Evolutionary conservation across 2,329 filamentous ascomycete species (phyloP).

Genomic region (Neonectria magnoliae): DNA sequence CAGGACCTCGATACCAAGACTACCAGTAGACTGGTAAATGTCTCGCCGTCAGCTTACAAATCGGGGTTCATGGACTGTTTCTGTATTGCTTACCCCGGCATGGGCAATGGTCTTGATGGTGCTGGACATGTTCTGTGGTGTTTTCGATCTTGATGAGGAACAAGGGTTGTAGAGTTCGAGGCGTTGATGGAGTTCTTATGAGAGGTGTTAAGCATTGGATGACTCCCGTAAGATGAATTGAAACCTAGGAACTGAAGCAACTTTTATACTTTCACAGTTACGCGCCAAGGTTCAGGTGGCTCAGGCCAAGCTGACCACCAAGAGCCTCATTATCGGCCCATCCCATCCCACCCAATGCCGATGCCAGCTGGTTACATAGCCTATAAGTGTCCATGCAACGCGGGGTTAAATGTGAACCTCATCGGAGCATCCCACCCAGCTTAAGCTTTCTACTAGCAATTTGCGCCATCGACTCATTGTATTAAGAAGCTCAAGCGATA

Average conservation of each 20-base stretch:
- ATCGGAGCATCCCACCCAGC: slow-evolving; percentile 10
- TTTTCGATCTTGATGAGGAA: not conserved
- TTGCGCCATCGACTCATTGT: not conserved
- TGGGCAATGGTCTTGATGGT: slow-evolving; percentile 14
- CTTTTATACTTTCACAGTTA: not conserved
- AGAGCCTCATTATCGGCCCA: slow-evolving; percentile 8
- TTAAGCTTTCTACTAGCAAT: not conserved
- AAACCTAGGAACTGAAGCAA: not conserved
- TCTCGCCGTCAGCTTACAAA: not conserved
- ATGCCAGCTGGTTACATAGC: slow-evolving; percentile 7
- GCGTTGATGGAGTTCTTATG: slow-evolving; percentile 3
- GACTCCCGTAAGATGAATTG: not conserved
- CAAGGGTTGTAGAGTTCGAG: not conserved
- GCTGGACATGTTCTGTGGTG: slow-evolving; percentile 3
- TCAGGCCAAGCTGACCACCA: not conserved
- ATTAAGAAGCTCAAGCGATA: not conserved
- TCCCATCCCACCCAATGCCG: slow-evolving; percentile 12
- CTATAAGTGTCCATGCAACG: not conserved
- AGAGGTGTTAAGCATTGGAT: not conserved
- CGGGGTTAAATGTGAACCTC: slow-evolving; percentile 1
- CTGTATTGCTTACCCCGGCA: slow-evolving; percentile 8
- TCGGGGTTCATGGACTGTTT: not conserved
- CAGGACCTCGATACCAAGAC: slow-evolving; percentile 11
- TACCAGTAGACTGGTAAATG: slow-evolving; percentile 7
- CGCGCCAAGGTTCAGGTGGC: not conserved